These are phyloP conservation scores for Yamadazyma akitaensis DNA, from an alignment of 805 yeast species.

Conservation along the genomic window DNA sequence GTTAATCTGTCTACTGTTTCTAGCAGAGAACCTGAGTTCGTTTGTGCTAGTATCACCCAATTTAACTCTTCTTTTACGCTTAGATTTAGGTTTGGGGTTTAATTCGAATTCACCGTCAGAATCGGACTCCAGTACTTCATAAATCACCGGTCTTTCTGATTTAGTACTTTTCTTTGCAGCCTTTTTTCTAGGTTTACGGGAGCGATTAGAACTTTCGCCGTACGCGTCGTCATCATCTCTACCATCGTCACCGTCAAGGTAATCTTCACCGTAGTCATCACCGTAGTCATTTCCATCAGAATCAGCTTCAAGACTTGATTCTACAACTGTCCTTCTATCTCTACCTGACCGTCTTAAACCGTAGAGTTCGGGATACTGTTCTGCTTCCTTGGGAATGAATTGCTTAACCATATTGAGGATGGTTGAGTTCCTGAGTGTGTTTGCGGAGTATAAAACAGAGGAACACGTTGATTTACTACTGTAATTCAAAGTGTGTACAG, in stretches of 20 bases:
- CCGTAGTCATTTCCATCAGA: slow-evolving; percentile 33
- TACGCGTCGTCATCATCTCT: slow-evolving; percentile 16
- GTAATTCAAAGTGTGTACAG: background rate
- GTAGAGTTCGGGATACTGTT: slow-evolving; percentile 74
- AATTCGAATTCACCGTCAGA: slow-evolving; percentile 7
- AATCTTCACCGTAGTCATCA: slow-evolving; percentile 14
- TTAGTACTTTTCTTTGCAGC: slow-evolving; percentile 9
- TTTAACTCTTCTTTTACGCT: slow-evolving; percentile 7
- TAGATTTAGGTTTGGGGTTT: slow-evolving; percentile 4
- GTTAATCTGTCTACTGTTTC: slow-evolving; percentile 67
- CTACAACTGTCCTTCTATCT: slow-evolving; percentile 35
- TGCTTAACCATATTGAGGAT: slow-evolving; percentile 24
- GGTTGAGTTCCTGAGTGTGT: background rate
- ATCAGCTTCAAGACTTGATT: slow-evolving; percentile 33
- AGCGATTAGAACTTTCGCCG: slow-evolving; percentile 1
- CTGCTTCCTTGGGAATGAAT: slow-evolving; percentile 48
- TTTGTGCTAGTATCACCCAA: background rate
- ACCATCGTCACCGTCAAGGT: slow-evolving; percentile 16
- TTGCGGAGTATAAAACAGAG: background rate
- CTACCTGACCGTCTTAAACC: slow-evolving; percentile 78
- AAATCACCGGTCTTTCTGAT: background rate
- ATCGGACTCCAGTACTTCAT: slow-evolving; percentile 4
- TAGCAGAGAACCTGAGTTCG: slow-evolving; percentile 74
- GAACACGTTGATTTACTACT: background rate
- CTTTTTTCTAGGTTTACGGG: slow-evolving; percentile 10